Evolutionary conservation across 2,329 filamentous ascomycete species (phyloP).

Genomic region (Graphilbum sp.): DNA sequence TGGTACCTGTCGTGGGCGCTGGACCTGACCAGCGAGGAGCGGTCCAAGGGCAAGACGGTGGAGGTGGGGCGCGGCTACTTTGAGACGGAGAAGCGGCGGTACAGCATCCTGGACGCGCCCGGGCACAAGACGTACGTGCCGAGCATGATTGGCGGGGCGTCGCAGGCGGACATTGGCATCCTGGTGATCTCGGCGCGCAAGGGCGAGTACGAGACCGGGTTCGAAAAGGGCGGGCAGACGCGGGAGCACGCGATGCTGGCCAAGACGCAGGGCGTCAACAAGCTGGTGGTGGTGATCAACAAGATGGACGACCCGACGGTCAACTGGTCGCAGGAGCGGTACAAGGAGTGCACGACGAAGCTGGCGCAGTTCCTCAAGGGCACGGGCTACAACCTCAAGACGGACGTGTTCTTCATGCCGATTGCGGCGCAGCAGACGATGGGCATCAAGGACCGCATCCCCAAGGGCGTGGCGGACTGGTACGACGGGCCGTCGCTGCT

Average conservation of each 20-base stretch:
- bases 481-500: slow-evolving; percentile 80
- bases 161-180: slow-evolving; percentile 85
- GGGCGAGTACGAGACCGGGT: slow-evolving; percentile 97
- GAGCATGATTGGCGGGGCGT: slow-evolving; percentile 93
- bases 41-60: slow-evolving; percentile 92
- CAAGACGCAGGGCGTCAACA: slow-evolving; percentile 96
- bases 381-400: slow-evolving; percentile 88
- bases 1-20: slow-evolving; percentile 99
- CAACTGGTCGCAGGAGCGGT: slow-evolving; percentile 85
- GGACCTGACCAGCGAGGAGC: slow-evolving; percentile 92
- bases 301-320: slow-evolving; percentile 99
- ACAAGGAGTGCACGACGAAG: slow-evolving; percentile 85
- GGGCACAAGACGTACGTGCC: slow-evolving; percentile 97
- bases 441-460: slow-evolving; percentile 78
- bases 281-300: slow-evolving; percentile 87
- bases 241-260: slow-evolving; percentile 85
- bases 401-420: slow-evolving; percentile 87
- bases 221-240: slow-evolving; percentile 91
- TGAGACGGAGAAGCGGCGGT: slow-evolving; percentile 89
- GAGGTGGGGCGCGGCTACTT: slow-evolving; percentile 94
- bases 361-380: slow-evolving; percentile 76
- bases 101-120: slow-evolving; percentile 92
- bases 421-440: slow-evolving; percentile 76
- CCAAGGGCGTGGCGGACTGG: slow-evolving; percentile 63
- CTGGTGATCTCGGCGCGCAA: slow-evolving; percentile 93